Percentiles rank a stretch among this genome's conserved stretches.
phyloP scores from a whole-genome alignment of 768 basidiomycete species.

The Pulveroboletus frians region DNA sequence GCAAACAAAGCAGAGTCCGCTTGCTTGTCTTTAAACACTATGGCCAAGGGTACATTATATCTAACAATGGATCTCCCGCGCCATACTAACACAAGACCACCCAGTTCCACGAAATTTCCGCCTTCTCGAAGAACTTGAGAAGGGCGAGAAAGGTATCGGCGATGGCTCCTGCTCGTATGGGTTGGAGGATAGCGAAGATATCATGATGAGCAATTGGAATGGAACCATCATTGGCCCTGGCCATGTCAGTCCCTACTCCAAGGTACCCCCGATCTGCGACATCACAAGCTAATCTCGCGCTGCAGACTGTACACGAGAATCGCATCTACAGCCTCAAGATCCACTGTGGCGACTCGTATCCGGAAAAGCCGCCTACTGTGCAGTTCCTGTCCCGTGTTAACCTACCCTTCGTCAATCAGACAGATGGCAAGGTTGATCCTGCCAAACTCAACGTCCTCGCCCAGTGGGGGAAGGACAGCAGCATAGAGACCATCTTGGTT shows the following conservation, averaged over 20 bases:
- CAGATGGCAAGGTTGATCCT: conserved; percentile 74
- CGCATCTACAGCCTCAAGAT: conserved; percentile 96
- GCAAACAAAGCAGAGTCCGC: conserved; percentile 1
- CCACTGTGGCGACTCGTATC: conserved; percentile 70
- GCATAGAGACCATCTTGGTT: conserved; percentile 87
- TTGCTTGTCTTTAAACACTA: conserved; percentile 19
- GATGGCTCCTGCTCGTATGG: conserved; percentile 98
- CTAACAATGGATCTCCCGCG: not conserved
- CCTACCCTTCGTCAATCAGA: conserved; percentile 81
- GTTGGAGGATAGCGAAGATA: conserved; percentile 91
- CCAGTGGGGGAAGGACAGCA: conserved; percentile 69
- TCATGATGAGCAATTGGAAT: conserved; percentile 98
- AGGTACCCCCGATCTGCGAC: conserved; percentile 5
- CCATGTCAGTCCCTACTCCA: conserved; percentile 58
- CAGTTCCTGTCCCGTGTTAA: conserved; percentile 89
- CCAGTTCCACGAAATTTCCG: conserved; percentile 95
- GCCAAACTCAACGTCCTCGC: conserved; percentile 65
- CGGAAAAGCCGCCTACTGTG: conserved; percentile 72
- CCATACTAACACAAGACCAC: not conserved
- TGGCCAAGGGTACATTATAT: conserved; percentile 48
- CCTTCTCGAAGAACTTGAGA: conserved; percentile 96
- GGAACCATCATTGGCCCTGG: conserved; percentile 99
- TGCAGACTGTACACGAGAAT: conserved; percentile 95
- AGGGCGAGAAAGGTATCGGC: conserved; percentile 99
- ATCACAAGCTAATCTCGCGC: conserved; percentile 13